A percentile compares a stretch with the other conserved stretches of the same genome.
phyloP scores from a whole-genome alignment of 805 yeast genomes.

The Nakazawaea molendinolei region DNA sequence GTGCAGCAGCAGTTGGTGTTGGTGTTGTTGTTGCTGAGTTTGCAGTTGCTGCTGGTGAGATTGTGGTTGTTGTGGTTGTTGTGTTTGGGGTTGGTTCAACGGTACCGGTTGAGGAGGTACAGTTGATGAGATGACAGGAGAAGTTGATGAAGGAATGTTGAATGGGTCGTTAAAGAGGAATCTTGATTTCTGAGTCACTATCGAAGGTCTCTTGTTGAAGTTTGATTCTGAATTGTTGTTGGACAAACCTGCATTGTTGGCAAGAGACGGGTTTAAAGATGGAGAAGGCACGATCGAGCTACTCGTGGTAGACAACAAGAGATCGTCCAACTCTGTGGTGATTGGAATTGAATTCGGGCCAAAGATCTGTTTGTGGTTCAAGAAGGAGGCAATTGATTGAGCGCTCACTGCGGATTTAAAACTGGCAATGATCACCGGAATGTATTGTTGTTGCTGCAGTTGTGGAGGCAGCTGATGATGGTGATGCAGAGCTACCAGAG shows the following conservation, averaged over 20 bases:
- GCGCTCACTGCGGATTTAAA: constrained; percentile 39
- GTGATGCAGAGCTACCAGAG: constrained; percentile 8
- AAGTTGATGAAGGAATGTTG: constrained; percentile 15
- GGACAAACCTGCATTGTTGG: background rate
- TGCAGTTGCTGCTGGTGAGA: constrained; percentile 13
- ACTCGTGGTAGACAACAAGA: constrained; percentile 10
- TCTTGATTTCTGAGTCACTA: constrained; percentile 57
- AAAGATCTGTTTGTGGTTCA: constrained; percentile 37
- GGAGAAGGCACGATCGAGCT: constrained; percentile 14
- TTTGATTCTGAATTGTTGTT: constrained; percentile 5
- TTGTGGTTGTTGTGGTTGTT: constrained; percentile 5
- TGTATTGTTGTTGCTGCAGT: constrained; percentile 9
- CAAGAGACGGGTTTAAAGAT: constrained; percentile 8
- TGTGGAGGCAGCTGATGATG: constrained; percentile 14
- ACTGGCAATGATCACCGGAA: constrained; percentile 35
- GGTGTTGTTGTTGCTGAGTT: constrained; percentile 10
- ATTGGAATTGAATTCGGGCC: constrained; percentile 40
- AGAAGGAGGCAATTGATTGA: constrained; percentile 32
- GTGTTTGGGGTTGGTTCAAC: constrained; percentile 8
- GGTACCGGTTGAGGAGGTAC: constrained; percentile 10
- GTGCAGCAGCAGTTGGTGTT: constrained; percentile 12
- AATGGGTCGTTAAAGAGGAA: constrained; percentile 66
- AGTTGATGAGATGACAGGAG: constrained; percentile 10
- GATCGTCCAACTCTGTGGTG: constrained; percentile 35
- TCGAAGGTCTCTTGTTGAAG: constrained; percentile 41